Evolutionary conservation across 116 monocot species (phyloP).

Genomic region (Phalaenopsis hybrid): DNA sequence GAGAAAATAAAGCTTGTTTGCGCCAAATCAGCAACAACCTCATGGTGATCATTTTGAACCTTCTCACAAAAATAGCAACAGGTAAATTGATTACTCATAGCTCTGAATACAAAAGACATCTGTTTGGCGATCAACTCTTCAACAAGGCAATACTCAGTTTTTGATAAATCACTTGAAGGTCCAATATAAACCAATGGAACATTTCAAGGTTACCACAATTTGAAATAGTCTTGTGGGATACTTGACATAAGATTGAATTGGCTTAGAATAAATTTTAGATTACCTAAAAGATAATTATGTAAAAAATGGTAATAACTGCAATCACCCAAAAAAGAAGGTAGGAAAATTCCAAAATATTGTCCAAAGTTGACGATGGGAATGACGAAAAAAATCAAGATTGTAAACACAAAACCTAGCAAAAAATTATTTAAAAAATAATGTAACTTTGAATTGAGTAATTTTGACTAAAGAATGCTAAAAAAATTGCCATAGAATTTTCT

Average conservation of each 20-base stretch:
- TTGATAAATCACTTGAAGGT: not conserved
- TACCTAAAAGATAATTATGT: no score
- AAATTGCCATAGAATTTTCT: no score
- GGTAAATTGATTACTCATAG: not conserved
- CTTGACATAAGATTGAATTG: not conserved
- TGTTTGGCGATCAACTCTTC: not conserved
- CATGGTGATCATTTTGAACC: slow-evolving; percentile 90
- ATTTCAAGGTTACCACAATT: not conserved
- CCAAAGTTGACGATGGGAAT: no score
- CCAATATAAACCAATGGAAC: not conserved
- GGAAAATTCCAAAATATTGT: no score
- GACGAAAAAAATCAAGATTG: no score
- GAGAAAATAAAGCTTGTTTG: slow-evolving; percentile 95
- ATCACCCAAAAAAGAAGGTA: no score
- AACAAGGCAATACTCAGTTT: not conserved
- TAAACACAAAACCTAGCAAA: no score
- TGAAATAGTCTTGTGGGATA: not conserved
- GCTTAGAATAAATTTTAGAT: no score
- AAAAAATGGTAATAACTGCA: no score
- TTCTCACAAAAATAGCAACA: slow-evolving; percentile 17
- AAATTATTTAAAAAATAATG: no score
- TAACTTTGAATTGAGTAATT: no score
- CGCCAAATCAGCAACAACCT: slow-evolving; percentile 75
- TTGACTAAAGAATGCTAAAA: no score
- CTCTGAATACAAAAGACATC: not conserved